Conservation (phyloP, 2,329 filamentous ascomycete species). For the Alternaria tenuissima region DNA sequence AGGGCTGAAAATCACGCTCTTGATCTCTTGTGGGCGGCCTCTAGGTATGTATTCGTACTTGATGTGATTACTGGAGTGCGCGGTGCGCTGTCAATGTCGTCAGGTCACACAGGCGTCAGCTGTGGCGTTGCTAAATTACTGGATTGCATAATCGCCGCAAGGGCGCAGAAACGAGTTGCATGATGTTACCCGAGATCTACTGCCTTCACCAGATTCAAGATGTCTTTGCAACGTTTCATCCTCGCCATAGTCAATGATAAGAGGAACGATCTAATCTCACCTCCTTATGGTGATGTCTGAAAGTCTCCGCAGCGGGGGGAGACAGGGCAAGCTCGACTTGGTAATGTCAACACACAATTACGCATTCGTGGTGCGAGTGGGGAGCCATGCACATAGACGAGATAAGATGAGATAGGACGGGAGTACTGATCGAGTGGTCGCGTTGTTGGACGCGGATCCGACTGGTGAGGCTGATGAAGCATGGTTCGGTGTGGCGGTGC, state of each 20-base stretch:
- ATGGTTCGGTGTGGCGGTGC: constrained; percentile 12
- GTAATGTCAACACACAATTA: not conserved
- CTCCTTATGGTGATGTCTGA: not conserved
- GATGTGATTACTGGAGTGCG: not conserved
- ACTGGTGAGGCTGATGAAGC: not conserved
- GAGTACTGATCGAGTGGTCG: not conserved
- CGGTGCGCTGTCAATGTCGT: constrained; percentile 5
- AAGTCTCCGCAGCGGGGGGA: not conserved
- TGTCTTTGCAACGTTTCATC: not conserved
- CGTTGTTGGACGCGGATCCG: not conserved
- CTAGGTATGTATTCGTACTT: not conserved
- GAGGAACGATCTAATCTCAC: not conserved
- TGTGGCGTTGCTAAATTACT: not conserved
- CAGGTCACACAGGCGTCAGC: constrained; percentile 1
- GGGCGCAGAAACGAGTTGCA: not conserved
- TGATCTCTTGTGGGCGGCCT: not conserved
- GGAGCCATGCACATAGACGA: not conserved
- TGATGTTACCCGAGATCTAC: not conserved
- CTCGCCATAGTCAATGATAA: not conserved
- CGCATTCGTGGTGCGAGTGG: not conserved
- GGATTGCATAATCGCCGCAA: not conserved
- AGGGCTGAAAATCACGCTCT: not conserved
- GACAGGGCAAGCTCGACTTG: not conserved
- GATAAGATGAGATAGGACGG: not conserved
- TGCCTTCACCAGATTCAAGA: not conserved